These are phyloP conservation scores for Sugiyamaella xylanicola DNA, from an alignment of 1,139 yeast species.

Conservation along the genomic window DNA sequence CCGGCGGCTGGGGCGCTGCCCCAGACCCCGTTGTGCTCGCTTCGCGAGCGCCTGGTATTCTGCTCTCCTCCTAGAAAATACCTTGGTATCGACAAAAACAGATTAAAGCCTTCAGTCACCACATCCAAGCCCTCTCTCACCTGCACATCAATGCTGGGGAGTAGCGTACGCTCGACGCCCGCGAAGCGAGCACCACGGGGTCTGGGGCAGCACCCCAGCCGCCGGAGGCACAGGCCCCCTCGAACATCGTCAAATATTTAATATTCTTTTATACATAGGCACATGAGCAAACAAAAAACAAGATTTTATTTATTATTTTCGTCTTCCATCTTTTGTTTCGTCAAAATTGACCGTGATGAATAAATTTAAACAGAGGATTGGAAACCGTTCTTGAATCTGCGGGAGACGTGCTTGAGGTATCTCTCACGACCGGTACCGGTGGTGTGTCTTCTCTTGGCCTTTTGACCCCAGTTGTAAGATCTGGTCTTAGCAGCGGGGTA, in stretches of 20 bases:
- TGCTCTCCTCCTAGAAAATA: too few relatives aligned
- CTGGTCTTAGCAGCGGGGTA: conserved; percentile 99
- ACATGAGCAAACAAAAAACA: conserved; percentile 7
- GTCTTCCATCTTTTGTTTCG: conserved; percentile 8
- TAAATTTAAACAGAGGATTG: conserved; percentile 57
- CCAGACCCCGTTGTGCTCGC: conserved; percentile 11
- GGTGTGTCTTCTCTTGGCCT: conserved; percentile 99
- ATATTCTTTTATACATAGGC: conserved; percentile 10
- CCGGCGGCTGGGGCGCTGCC: conserved; percentile 13
- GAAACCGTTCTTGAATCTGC: conserved; percentile 99
- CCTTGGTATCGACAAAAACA: too few relatives aligned
- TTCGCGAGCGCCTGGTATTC: not conserved
- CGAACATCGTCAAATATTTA: conserved; percentile 1
- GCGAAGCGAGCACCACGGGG: too few relatives aligned
- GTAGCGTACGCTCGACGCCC: too few relatives aligned
- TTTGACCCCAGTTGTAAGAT: conserved; percentile 95
- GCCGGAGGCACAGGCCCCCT: not conserved
- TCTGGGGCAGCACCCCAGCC: not conserved
- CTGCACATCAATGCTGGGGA: too few relatives aligned
- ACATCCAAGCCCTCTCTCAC: too few relatives aligned
- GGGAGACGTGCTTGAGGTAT: conserved; percentile 93
- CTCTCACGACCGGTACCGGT: conserved; percentile 99
- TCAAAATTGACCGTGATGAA: conserved; percentile 7
- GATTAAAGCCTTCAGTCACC: too few relatives aligned
- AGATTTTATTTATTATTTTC: conserved; percentile 8